Evolutionary conservation across 495 filamentous ascomycete genomes (phyloP).

Genomic region (Collariella sp.): DNA sequence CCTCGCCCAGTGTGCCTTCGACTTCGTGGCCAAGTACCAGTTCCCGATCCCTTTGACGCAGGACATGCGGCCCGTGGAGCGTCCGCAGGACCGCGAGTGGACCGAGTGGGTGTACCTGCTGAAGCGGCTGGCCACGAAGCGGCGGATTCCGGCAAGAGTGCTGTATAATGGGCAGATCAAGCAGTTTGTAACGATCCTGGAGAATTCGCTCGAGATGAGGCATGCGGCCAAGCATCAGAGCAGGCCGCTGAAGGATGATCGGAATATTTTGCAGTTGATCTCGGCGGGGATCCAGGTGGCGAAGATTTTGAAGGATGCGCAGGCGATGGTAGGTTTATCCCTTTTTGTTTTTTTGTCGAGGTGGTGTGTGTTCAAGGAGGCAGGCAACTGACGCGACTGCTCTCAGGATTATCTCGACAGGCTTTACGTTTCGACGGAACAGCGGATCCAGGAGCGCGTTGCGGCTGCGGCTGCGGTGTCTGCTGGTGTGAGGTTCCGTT

Average conservation of each 20-base stretch:
- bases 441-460: conserved; percentile 57
- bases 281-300: conserved; percentile 80
- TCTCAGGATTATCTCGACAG: conserved; percentile 54
- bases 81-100: conserved; percentile 78
- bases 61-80: conserved; percentile 71
- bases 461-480: conserved; percentile 36
- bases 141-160: conserved; percentile 71
- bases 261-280: conserved; percentile 79
- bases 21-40: conserved; percentile 83
- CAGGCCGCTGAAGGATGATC: conserved; percentile 78
- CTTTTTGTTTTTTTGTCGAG: not conserved
- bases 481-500: conserved; percentile 37
- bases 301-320: conserved; percentile 73
- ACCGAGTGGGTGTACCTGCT: conserved; percentile 87
- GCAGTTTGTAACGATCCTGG: conserved; percentile 72
- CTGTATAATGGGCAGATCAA: conserved; percentile 87
- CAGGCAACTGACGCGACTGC: not conserved
- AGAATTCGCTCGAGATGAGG: conserved; percentile 78
- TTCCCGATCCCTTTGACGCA: conserved; percentile 75
- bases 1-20: conserved; percentile 74
- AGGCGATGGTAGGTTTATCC: conserved; percentile 48
- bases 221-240: conserved; percentile 72
- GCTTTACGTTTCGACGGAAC: conserved; percentile 61
- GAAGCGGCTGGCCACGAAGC: conserved; percentile 76
- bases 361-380: too few relatives aligned